Evolutionary conservation across 768 basidiomycete species (phyloP).

Genomic region (Chiua virens): DNA sequence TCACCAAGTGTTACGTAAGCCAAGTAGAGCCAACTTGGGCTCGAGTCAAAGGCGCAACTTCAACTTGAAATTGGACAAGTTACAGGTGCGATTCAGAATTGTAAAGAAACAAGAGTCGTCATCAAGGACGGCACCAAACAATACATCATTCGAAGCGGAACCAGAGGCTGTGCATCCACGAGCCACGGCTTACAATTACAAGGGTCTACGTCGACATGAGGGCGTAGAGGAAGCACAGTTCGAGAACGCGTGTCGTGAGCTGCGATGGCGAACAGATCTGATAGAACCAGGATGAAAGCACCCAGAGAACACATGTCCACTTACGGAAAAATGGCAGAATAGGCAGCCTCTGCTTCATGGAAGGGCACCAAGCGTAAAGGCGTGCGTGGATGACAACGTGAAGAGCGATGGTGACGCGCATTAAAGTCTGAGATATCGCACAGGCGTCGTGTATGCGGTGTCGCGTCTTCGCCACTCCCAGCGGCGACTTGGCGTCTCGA

Average conservation of each 20-base stretch:
- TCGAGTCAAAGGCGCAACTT: no score
- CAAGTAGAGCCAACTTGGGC: no score
- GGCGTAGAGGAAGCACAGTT: no score
- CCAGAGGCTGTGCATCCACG: no score
- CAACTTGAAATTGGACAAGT: no score
- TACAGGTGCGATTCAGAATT: no score
- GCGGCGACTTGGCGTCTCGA: not conserved
- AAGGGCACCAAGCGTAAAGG: conserved; percentile 27
- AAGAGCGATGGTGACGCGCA: not conserved
- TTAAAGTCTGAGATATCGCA: not conserved
- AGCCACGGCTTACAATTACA: no score
- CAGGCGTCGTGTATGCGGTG: not conserved
- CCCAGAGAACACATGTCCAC: not conserved
- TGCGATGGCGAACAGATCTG: conserved; percentile 1
- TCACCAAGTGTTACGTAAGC: not conserved
- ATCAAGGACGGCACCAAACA: no score
- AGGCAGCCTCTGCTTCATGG: conserved; percentile 28
- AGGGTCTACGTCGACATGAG: no score
- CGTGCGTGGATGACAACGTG: not conserved
- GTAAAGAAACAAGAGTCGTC: no score
- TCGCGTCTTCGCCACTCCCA: not conserved
- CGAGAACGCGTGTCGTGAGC: not conserved
- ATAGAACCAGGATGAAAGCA: not conserved
- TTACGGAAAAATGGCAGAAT: conserved; percentile 28
- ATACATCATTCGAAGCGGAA: no score